phyloP scores from a whole-genome alignment of 805 yeast species.

The Diddensiella santjacobensis region DNA sequence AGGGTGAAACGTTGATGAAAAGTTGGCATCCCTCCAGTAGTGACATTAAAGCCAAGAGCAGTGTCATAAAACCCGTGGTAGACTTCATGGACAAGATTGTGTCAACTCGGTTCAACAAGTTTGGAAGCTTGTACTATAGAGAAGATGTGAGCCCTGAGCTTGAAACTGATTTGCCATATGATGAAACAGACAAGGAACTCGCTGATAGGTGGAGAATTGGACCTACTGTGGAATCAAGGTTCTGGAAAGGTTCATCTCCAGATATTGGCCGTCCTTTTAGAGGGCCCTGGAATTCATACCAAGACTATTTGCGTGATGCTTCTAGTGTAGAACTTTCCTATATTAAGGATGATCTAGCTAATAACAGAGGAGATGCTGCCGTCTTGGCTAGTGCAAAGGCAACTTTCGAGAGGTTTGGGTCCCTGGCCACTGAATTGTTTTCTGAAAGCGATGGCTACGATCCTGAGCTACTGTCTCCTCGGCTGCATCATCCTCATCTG shows the following conservation, averaged over 20 bases:
- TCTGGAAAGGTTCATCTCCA: conserved; percentile 63
- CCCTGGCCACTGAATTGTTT: conserved; percentile 57
- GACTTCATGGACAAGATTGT: conserved; percentile 58
- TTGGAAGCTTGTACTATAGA: conserved; percentile 79
- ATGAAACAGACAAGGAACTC: conserved; percentile 52
- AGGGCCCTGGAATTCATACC: conserved; percentile 81
- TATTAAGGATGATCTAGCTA: conserved; percentile 45
- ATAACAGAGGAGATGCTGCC: conserved; percentile 36
- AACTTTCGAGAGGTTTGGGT: conserved; percentile 59
- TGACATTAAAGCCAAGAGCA: conserved; percentile 49
- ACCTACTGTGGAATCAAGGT: conserved; percentile 76
- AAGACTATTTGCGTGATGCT: conserved; percentile 58
- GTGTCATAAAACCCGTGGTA: conserved; percentile 64
- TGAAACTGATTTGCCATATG: conserved; percentile 48
- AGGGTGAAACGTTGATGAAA: conserved; percentile 81
- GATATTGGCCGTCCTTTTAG: conserved; percentile 45
- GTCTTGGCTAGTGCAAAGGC: conserved; percentile 41
- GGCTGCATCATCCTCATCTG: conserved; percentile 75
- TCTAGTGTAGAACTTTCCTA: conserved; percentile 66
- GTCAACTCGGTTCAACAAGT: conserved; percentile 58
- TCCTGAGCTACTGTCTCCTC: conserved; percentile 62
- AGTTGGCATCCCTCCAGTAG: conserved; percentile 81
- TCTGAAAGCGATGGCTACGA: conserved; percentile 43
- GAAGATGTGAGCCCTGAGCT: conserved; percentile 54
- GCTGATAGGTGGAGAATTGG: conserved; percentile 83